phyloP scores from a whole-genome alignment of 345 rosid genomes.

The Turritis glabra region DNA sequence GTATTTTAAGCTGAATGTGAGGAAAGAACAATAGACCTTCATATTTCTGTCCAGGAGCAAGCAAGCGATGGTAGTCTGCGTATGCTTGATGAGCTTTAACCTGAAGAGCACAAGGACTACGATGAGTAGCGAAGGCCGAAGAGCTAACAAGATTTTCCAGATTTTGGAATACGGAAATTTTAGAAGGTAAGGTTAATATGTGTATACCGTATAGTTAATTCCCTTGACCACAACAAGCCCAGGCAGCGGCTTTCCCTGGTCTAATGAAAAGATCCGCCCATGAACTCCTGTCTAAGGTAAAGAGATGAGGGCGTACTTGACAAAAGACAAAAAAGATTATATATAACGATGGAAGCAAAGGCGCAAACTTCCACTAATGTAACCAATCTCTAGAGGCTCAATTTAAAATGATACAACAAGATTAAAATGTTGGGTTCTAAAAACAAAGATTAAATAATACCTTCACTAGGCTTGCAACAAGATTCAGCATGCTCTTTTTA shows the following conservation, averaged over 20 bases:
- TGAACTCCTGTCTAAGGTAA: slow-evolving; percentile 79
- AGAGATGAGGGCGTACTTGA: slow-evolving; percentile 13
- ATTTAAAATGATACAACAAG: slow-evolving; percentile 1
- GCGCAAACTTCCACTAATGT: neutral
- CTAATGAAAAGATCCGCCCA: slow-evolving; percentile 83
- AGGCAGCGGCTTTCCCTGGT: slow-evolving; percentile 75
- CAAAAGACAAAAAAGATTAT: neutral
- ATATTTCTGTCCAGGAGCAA: slow-evolving; percentile 65
- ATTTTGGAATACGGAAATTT: neutral
- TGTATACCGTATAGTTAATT: slow-evolving; percentile 71
- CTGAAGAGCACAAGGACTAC: slow-evolving; percentile 44
- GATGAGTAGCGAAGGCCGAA: neutral
- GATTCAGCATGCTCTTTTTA: slow-evolving; percentile 89
- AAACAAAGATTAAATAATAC: slow-evolving; percentile 41
- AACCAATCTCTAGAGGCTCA: neutral
- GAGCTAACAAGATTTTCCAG: neutral
- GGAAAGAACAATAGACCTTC: slow-evolving; percentile 59
- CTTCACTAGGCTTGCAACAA: slow-evolving; percentile 76
- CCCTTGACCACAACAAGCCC: slow-evolving; percentile 63
- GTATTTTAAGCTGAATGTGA: neutral
- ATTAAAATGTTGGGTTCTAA: neutral
- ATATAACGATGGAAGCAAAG: neutral
- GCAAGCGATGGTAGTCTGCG: slow-evolving; percentile 79
- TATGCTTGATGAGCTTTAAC: slow-evolving; percentile 60
- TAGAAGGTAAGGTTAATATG: neutral